Evolutionary conservation across 2,329 filamentous ascomycete species (phyloP), one percentile per base, ranked within the genome.

Genomic region (Aureobasidium zeae): DNA sequence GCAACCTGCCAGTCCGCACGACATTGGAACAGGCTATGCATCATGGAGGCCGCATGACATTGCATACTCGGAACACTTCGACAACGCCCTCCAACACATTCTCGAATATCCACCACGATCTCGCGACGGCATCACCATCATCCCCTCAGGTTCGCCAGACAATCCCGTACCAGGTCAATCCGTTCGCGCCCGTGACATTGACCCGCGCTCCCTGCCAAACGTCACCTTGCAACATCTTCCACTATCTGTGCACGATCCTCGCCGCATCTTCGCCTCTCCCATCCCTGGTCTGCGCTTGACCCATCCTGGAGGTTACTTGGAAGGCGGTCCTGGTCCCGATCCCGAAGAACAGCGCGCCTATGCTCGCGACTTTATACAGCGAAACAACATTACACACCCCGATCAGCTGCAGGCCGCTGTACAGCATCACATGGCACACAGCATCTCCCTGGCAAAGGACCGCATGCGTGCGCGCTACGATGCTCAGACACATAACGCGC

Each of bases 231-330:
- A 61, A 19, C 54, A 58, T 6, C 59, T 71, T 4, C 68, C 68
- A 12, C 55, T 71, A 5, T 58, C 65, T 7, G 54, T 70, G 9
- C 50, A 58, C 33, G 68, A 69, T 16, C 51, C 61, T 1, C 61
- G 67, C 2, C 64, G 68, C 21, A 64, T 60, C 10, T 63, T 65
- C 54, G 51, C 61, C 26, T 64, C 60, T 19, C 58, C 62, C 6
- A 55, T 71, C n/a, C 62, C 66, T 0, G 67, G 66, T 21, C 47
- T 71, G 10, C 57, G 57, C 24, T 61, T 71, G 42, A 71, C 68
- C 0, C 68, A 71, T 48, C 57, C 58, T 2, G 61, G 63, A 8
- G 68, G 68, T n/a, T 68, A 66, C 32, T 56, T 68, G 20, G 67
- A 69, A 32, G 68, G 68, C n/a, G 68, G 68, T 1, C 66, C 65